A percentile compares a stretch with the other conserved stretches of the same genome.
Conservation (phyloP, 805 yeast genomes). For the Metschnikowia vanudenii region DNA sequence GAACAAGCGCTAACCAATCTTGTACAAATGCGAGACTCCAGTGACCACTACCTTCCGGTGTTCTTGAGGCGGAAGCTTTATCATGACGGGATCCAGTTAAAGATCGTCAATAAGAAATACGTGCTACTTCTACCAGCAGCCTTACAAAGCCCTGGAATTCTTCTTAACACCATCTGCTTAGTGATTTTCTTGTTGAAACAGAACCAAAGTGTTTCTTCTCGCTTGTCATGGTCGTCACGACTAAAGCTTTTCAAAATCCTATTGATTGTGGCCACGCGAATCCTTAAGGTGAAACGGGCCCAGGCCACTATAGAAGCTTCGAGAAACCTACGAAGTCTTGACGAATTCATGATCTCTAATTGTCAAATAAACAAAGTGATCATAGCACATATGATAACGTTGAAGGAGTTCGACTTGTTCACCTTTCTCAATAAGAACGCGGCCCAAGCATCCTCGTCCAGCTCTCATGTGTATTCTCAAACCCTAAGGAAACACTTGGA, state of each 20-base stretch:
- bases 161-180: slow-evolving; percentile 25
- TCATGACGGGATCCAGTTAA: slow-evolving; percentile 25
- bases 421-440: slow-evolving; percentile 15
- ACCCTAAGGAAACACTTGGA: slow-evolving; percentile 22
- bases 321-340: slow-evolving; percentile 24
- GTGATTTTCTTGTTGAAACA: slow-evolving; percentile 31
- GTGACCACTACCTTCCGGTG: slow-evolving; percentile 1
- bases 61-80: slow-evolving; percentile 11
- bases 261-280: slow-evolving; percentile 28
- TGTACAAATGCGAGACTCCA: slow-evolving; percentile 4
- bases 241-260: slow-evolving; percentile 32
- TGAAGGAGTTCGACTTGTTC: slow-evolving; percentile 34
- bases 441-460: not conserved
- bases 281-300: slow-evolving; percentile 27
- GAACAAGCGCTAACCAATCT: slow-evolving; percentile 32
- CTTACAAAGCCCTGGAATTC: slow-evolving; percentile 8
- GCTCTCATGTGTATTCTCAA: not conserved
- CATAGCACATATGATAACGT: slow-evolving; percentile 30
- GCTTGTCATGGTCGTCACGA: slow-evolving; percentile 12
- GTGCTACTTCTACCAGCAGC: slow-evolving; percentile 15
- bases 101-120: slow-evolving; percentile 18
- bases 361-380: slow-evolving; percentile 38
- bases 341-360: slow-evolving; percentile 32
- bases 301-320: slow-evolving; percentile 25
- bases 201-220: slow-evolving; percentile 4